phyloP scores from a whole-genome alignment of 805 yeast species.

The Saturnispora serradocipensis region DNA sequence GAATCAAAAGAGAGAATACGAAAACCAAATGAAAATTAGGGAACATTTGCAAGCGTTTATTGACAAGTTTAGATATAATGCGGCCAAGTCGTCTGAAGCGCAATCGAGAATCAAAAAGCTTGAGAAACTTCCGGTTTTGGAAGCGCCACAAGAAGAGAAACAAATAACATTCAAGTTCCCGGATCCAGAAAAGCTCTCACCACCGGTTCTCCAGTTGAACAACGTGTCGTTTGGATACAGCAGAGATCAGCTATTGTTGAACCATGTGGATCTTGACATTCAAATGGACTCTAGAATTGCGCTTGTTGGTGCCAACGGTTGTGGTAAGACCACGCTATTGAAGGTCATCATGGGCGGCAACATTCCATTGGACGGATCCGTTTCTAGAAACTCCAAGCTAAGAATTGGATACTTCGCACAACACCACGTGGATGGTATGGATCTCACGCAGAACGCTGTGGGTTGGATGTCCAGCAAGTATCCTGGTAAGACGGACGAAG shows the following conservation, averaged over 20 bases:
- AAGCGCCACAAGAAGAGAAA: conserved; percentile 91
- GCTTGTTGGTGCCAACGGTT: conserved; percentile 97
- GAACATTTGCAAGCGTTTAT: conserved; percentile 89
- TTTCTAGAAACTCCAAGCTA: conserved; percentile 73
- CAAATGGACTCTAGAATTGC: conserved; percentile 95
- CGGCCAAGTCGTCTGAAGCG: conserved; percentile 95
- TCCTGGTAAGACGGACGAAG: conserved; percentile 95
- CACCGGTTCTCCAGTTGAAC: conserved; percentile 85
- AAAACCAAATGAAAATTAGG: conserved; percentile 93
- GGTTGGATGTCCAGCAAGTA: conserved; percentile 84
- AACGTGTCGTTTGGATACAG: conserved; percentile 81
- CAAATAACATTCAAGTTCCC: conserved; percentile 83
- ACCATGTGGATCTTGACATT: conserved; percentile 78
- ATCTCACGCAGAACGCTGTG: conserved; percentile 73
- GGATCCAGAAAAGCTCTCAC: conserved; percentile 86
- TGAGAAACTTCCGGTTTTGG: conserved; percentile 87
- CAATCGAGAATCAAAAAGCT: conserved; percentile 95
- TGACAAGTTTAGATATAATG: conserved; percentile 94
- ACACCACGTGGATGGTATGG: conserved; percentile 98
- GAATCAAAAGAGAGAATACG: conserved; percentile 90
- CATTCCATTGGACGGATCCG: conserved; percentile 67
- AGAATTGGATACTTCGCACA: conserved; percentile 97
- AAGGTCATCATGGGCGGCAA: conserved; percentile 76
- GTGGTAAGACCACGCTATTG: conserved; percentile 94
- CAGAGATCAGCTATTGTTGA: conserved; percentile 53